A percentile compares a stretch with the other conserved stretches of the same genome.
Evolutionary conservation across 108 stramenopile species (phyloP).

Genomic region (Bacterosira constricta): DNA sequence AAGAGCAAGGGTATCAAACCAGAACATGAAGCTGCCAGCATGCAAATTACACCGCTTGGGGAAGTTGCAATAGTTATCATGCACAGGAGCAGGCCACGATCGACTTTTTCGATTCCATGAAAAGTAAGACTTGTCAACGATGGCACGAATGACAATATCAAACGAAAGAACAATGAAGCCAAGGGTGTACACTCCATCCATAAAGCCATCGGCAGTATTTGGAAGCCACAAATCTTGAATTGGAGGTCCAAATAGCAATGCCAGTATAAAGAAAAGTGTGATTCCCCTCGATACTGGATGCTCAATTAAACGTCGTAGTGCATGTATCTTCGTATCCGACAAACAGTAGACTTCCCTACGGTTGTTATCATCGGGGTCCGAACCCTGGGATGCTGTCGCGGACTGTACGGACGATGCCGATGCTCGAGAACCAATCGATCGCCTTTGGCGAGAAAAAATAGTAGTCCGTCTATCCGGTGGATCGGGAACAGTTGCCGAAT

Average conservation of each 20-base stretch:
- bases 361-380: too few relatives aligned
- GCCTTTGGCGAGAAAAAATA: too few relatives aligned
- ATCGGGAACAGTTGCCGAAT: too few relatives aligned
- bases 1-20: neutral
- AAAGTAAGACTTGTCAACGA: neutral
- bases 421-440: too few relatives aligned
- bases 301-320: neutral
- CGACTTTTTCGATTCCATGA: neutral
- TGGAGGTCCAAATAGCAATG: neutral
- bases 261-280: neutral
- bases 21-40: slow-evolving; percentile 3
- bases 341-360: neutral
- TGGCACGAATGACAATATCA: neutral
- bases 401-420: neutral
- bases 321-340: neutral
- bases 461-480: too few relatives aligned
- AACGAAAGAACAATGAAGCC: neutral
- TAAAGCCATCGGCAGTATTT: neutral
- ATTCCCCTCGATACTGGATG: neutral
- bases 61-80: too few relatives aligned
- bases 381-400: too few relatives aligned
- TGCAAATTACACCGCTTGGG: too few relatives aligned
- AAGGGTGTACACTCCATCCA: neutral
- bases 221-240: neutral
- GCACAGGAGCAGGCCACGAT: too few relatives aligned